Evolutionary conservation across 192 early-diverging fungal genomes (phyloP), one percentile per base, ranked within the genome.

Genomic region (Diversispora epigaea): DNA sequence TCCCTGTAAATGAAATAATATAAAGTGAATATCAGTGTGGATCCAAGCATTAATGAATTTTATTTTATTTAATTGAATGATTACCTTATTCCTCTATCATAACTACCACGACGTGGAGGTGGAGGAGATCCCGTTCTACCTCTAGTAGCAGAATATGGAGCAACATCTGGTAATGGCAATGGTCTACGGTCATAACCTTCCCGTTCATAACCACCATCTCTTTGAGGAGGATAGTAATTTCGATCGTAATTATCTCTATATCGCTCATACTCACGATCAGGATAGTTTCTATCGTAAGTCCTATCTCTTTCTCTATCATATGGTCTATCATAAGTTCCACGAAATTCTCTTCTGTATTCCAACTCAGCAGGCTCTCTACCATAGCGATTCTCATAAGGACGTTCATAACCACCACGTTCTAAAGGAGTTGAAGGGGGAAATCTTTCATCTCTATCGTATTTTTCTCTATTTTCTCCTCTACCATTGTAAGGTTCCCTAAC

Each of bases 281-380:
- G 70, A 71, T 71, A 71, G 21, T 10, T 43, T 57, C 70, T 25
- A 39, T 71, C 70, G 41, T 71, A 71, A 50, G 66, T 8, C 40
- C 66, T 46, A 44, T 58, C 70, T 71, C 70, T 55, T 49, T 71
- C 70, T 71, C 70, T 71, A 5, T 71, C 70, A 58, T 71, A 71
- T 19, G 44, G 21, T 71, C 70, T 55, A 40, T 71, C 70, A 71
- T 71, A 71, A 6, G 70, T 17, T 7, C 50, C 39, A 43, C 70
- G 52, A 71, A 58, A 71, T 21, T 71, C 70, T 71, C 70, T 71
- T 58, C 70, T 71, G 32, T 71, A 71, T 58, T 71, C 70, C 3
- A 58, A 0, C 5, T 71, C 70, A 19, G 47, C 46, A n/a, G 70
- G 70, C 39, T 71, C 70, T 55, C 70, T 55, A 57, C 54, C 54